Conservation (phyloP, 352 stramenopile species). For the Pythium aphanidermatum region DNA sequence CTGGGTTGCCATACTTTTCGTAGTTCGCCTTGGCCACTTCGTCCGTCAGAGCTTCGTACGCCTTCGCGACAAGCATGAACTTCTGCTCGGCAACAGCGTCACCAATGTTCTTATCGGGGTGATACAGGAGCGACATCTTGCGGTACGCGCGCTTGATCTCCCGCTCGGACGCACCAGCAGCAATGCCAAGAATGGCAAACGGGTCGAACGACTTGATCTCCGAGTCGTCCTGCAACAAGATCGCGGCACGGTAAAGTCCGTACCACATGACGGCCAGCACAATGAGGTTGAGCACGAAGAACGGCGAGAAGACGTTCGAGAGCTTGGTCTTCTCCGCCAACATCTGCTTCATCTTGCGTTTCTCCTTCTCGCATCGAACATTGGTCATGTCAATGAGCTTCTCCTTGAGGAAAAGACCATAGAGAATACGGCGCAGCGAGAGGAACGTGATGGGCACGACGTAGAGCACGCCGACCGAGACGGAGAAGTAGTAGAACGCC, state of each 20-base stretch:
- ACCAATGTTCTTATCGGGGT: constrained; percentile 96
- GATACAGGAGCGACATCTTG: constrained; percentile 90
- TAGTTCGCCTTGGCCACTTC: constrained; percentile 96
- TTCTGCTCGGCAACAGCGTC: constrained; percentile 96
- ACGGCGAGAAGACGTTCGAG: constrained; percentile 73
- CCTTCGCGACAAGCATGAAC: constrained; percentile 97
- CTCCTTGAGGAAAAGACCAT: constrained; percentile 88
- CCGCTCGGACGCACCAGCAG: constrained; percentile 82
- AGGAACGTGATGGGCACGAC: constrained; percentile 94
- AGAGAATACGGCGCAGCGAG: constrained; percentile 72
- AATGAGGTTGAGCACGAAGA: constrained; percentile 73
- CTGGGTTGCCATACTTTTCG: constrained; percentile 98
- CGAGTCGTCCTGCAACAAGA: constrained; percentile 92
- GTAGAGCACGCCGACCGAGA: constrained; percentile 96
- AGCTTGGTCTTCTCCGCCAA: constrained; percentile 81
- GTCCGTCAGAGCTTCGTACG: constrained; percentile 95
- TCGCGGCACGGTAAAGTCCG: constrained; percentile 85
- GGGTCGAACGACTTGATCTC: constrained; percentile 99
- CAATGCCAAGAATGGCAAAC: constrained; percentile 96
- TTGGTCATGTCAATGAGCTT: constrained; percentile 78
- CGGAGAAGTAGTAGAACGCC: constrained; percentile 99
- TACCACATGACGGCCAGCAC: constrained; percentile 73
- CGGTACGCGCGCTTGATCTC: constrained; percentile 96
- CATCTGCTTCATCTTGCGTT: constrained; percentile 83
- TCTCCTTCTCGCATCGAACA: constrained; percentile 78